Conservation (phyloP, 345 rosid species). For the Leavenworthia alabamica region DNA sequence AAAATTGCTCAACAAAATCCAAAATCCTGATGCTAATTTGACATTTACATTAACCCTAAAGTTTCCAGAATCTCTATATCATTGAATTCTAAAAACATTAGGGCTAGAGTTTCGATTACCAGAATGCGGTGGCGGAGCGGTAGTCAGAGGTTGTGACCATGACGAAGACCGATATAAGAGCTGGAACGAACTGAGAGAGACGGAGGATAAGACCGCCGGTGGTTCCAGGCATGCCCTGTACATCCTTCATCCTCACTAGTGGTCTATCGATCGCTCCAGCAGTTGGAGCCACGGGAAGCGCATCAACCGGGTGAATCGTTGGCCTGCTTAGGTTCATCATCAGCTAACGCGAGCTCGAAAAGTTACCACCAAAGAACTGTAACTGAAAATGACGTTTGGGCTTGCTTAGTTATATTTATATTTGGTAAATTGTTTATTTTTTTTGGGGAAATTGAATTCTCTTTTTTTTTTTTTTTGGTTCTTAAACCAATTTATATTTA, state of each 20-base stretch:
- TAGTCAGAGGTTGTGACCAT: slow-evolving; percentile 70
- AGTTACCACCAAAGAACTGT: not conserved
- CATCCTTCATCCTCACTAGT: slow-evolving; percentile 60
- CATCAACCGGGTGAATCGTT: slow-evolving; percentile 71
- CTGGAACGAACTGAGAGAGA: slow-evolving; percentile 48
- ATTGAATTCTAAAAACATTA: not conserved
- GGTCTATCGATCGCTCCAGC: slow-evolving; percentile 40
- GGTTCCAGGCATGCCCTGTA: slow-evolving; percentile 88
- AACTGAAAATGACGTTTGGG: slow-evolving; percentile 8
- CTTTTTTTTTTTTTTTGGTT: no score
- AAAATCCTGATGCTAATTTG: not conserved
- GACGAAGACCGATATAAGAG: slow-evolving; percentile 49
- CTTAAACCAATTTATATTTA: no score
- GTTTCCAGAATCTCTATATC: not conserved
- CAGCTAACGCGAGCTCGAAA: not conserved
- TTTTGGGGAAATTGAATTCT: no score
- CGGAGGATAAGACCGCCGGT: slow-evolving; percentile 66
- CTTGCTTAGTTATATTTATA: not conserved
- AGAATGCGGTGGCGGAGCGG: slow-evolving; percentile 60
- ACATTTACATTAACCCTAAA: not conserved
- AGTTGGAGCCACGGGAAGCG: slow-evolving; percentile 42
- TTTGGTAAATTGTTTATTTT: no score
- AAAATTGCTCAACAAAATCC: not conserved
- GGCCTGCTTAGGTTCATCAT: slow-evolving; percentile 55
- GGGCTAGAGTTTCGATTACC: slow-evolving; percentile 30